Conservation (phyloP, 2,329 filamentous ascomycete genomes). For the Exophiala sp. region DNA sequence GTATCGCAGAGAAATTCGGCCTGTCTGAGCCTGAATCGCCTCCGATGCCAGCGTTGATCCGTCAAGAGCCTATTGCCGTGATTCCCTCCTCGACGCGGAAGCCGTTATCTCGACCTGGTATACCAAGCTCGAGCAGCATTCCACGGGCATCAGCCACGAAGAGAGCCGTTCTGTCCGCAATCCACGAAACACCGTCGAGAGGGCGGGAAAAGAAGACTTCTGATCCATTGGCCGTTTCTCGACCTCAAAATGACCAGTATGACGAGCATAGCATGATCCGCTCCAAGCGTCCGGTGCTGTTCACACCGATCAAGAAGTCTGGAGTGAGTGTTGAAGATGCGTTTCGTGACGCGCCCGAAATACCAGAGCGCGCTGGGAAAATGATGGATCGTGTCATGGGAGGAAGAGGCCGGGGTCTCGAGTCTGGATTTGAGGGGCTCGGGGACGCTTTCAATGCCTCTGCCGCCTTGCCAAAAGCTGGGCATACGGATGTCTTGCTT, state of each 20-base stretch:
- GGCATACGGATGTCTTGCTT: background rate
- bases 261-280: constrained; percentile 22
- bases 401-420: constrained; percentile 17
- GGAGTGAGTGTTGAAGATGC: constrained; percentile 21
- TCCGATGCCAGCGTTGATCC: constrained; percentile 13
- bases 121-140: constrained; percentile 14
- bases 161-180: constrained; percentile 27
- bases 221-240: constrained; percentile 17
- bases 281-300: constrained; percentile 22
- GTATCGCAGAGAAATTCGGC: constrained; percentile 31
- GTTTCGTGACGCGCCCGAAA: constrained; percentile 34
- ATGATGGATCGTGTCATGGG: constrained; percentile 30
- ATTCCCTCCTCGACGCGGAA: constrained; percentile 33
- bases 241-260: background rate
- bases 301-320: constrained; percentile 24
- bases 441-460: background rate
- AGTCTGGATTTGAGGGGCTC: constrained; percentile 32
- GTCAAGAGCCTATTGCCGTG: constrained; percentile 11
- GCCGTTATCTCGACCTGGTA: constrained; percentile 17
- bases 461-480: background rate
- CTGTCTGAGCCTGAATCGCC: constrained; percentile 17
- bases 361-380: constrained; percentile 23
- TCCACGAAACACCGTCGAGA: constrained; percentile 42
- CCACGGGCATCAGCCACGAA: constrained; percentile 21
- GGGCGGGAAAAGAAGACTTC: constrained; percentile 30